Percentiles rank a stretch among this genome's conserved stretches.
phyloP scores from a whole-genome alignment of 1,284 basidiomycete genomes.

The Ganoderma leucocontextum region DNA sequence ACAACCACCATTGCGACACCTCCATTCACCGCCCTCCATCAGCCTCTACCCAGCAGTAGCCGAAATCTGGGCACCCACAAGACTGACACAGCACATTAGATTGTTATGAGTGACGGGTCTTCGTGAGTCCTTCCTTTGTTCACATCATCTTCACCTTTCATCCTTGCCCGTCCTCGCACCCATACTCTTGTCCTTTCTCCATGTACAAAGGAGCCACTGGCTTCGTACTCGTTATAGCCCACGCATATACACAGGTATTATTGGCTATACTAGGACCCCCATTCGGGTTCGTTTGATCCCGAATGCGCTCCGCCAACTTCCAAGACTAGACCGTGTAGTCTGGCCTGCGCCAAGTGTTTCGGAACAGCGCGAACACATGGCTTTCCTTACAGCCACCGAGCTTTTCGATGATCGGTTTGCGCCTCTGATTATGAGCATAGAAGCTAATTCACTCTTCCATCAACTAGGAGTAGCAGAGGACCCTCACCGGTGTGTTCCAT shows the following conservation, averaged over 20 bases:
- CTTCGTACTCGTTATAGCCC: too few relatives aligned
- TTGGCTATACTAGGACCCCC: too few relatives aligned
- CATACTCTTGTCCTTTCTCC: background rate
- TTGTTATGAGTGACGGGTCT: conserved; percentile 26
- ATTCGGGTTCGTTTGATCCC: too few relatives aligned
- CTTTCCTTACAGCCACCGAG: background rate
- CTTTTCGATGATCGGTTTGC: background rate
- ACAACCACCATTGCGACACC: too few relatives aligned
- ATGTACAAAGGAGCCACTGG: background rate
- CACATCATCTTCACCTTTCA: background rate
- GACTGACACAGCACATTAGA: background rate
- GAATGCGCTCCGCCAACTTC: too few relatives aligned
- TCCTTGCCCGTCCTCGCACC: background rate
- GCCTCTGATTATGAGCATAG: background rate
- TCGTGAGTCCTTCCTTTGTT: conserved; percentile 27
- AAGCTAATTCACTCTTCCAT: background rate
- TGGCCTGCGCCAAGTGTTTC: background rate
- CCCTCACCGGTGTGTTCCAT: conserved; percentile 25
- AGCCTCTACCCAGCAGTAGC: too few relatives aligned
- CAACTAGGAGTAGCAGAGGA: conserved; percentile 26
- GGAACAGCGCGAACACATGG: background rate
- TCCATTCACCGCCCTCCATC: too few relatives aligned
- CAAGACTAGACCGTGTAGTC: background rate
- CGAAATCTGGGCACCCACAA: background rate
- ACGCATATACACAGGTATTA: too few relatives aligned